phyloP scores from a whole-genome alignment of 352 stramenopile genomes.

The Pythium aquatile region DNA sequence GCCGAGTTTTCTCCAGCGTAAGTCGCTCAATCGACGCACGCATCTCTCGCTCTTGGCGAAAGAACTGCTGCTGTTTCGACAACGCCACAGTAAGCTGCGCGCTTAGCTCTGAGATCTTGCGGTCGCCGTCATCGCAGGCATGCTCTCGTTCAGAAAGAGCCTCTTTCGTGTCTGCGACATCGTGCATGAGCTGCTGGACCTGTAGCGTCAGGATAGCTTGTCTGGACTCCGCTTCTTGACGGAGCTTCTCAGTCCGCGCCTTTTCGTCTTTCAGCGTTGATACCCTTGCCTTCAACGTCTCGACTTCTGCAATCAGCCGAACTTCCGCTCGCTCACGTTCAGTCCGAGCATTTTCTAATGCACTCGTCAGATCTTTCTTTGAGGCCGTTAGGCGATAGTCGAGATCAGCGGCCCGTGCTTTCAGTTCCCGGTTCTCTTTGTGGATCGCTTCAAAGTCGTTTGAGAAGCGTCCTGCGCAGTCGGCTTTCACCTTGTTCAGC shows the following conservation, averaged over 20 bases:
- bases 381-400: conserved; percentile 50
- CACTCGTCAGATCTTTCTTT: conserved; percentile 39
- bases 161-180: conserved; percentile 58
- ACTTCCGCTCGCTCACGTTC: conserved; percentile 58
- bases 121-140: conserved; percentile 61
- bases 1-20: conserved; percentile 59
- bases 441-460: conserved; percentile 53
- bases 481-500: conserved; percentile 71
- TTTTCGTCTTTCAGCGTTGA: conserved; percentile 66
- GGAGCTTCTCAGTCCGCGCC: conserved; percentile 40
- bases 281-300: conserved; percentile 52
- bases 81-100: conserved; percentile 61
- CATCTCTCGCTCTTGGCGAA: conserved; percentile 68
- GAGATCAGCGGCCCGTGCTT: conserved; percentile 42
- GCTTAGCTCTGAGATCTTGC: conserved; percentile 67
- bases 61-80: conserved; percentile 74
- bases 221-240: conserved; percentile 50
- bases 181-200: conserved; percentile 53
- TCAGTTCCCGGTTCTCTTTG: conserved; percentile 63
- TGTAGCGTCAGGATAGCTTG: conserved; percentile 42
- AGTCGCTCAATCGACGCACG: conserved; percentile 53
- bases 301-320: conserved; percentile 53
- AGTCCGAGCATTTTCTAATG: conserved; percentile 35
- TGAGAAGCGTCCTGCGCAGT: conserved; percentile 50
- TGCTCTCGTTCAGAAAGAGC: conserved; percentile 59